These are phyloP conservation scores for Bolboschoenus planiculmis DNA, from an alignment of 176 grass and related monocot species.

Conservation along the genomic window DNA sequence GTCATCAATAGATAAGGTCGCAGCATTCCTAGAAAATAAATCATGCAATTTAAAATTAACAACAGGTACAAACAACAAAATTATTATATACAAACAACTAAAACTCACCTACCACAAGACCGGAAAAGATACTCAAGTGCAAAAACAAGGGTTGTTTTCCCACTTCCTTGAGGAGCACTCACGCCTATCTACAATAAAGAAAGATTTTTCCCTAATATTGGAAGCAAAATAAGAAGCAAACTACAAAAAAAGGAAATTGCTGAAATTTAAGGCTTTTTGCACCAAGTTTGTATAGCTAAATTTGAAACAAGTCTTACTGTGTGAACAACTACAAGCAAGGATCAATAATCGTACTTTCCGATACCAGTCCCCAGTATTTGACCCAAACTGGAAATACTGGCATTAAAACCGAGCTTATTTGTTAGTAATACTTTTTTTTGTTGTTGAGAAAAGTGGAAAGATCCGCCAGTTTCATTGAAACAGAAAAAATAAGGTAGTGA, in stretches of 20 bases:
- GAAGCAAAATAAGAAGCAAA: neutral
- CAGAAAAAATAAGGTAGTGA: too few species aligned
- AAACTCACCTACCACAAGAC: conserved; percentile 54
- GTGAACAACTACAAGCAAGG: neutral
- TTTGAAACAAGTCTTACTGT: neutral
- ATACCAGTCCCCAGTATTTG: neutral
- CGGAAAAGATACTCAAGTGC: conserved; percentile 90
- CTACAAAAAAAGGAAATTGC: neutral
- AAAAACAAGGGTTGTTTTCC: conserved; percentile 94
- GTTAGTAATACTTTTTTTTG: too few species aligned
- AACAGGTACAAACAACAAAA: neutral
- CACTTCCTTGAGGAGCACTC: conserved; percentile 94
- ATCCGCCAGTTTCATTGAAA: too few species aligned
- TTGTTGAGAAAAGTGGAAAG: too few species aligned
- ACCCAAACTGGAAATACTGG: neutral
- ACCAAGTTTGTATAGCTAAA: neutral
- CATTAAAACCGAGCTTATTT: too few species aligned
- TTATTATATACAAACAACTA: conserved; percentile 22
- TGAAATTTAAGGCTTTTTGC: neutral
- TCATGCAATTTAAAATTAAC: neutral
- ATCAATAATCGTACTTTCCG: neutral
- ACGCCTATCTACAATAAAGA: conserved; percentile 67
- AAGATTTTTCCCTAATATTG: conserved; percentile 11
- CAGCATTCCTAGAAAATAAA: conserved; percentile 40
- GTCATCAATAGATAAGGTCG: conserved; percentile 91